Evolutionary conservation across 2,329 filamentous ascomycete species (phyloP).

Genomic region (Cadophora luteo-olivacea): DNA sequence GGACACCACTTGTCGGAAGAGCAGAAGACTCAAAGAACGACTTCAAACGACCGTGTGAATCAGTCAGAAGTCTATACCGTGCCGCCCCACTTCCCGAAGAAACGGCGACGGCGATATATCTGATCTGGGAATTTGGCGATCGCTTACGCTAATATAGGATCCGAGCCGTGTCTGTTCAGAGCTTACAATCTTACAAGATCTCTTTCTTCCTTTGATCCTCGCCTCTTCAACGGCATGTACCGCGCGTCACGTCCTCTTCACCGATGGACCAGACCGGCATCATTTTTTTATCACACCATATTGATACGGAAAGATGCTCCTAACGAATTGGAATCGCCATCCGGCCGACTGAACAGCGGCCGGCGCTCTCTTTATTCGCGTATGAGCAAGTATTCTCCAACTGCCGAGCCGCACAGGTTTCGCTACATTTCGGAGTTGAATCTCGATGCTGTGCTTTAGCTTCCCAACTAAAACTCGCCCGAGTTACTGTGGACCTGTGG

Average conservation of each 20-base stretch:
- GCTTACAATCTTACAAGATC: not conserved
- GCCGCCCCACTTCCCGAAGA: slow-evolving; percentile 3
- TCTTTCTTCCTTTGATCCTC: not conserved
- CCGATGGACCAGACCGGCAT: not conserved
- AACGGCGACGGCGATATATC: slow-evolving; percentile 3
- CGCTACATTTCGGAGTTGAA: not conserved
- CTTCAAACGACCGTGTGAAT: not conserved
- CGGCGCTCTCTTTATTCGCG: not conserved
- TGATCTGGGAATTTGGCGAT: not conserved
- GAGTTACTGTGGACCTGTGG: not conserved
- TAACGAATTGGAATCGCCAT: not conserved
- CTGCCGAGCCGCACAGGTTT: not conserved
- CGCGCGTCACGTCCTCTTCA: not conserved
- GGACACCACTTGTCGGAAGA: not conserved
- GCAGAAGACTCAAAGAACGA: not conserved
- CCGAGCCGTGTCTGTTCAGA: not conserved
- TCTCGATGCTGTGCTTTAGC: not conserved
- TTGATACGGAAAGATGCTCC: not conserved
- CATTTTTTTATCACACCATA: not conserved
- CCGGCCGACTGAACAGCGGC: not conserved
- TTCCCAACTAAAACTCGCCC: not conserved
- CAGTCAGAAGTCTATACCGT: not conserved
- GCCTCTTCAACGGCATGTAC: not conserved
- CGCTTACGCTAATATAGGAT: not conserved
- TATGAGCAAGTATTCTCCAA: not conserved